Evolutionary conservation across 2,329 filamentous ascomycete species (phyloP).

Genomic region (Diaporthe sp.): DNA sequence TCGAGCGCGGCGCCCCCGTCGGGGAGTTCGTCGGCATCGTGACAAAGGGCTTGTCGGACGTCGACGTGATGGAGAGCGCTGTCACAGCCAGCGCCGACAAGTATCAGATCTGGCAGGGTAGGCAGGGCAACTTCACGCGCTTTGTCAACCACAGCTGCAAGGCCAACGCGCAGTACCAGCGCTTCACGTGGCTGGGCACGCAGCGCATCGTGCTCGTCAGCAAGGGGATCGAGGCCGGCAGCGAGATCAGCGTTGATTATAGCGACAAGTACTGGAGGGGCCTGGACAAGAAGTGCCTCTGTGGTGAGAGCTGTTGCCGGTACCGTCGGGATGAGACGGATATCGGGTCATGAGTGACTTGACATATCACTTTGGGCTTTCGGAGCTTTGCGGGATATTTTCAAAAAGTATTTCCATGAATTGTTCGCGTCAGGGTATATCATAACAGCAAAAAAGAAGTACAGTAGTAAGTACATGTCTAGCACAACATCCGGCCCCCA

Average conservation of each 20-base stretch:
- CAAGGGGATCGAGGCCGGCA: slow-evolving; percentile 65
- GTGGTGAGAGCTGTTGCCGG: slow-evolving; percentile 65
- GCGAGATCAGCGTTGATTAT: slow-evolving; percentile 71
- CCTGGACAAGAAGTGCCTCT: slow-evolving; percentile 68
- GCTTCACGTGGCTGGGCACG: slow-evolving; percentile 69
- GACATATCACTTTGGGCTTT: not conserved
- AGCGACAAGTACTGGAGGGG: slow-evolving; percentile 70
- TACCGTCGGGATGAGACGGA: slow-evolving; percentile 48
- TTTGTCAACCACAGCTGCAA: slow-evolving; percentile 73
- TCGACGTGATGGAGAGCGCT: slow-evolving; percentile 68
- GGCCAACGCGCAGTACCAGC: slow-evolving; percentile 69
- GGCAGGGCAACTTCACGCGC: slow-evolving; percentile 68
- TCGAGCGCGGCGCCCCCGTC: slow-evolving; percentile 66
- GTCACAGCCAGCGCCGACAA: slow-evolving; percentile 46
- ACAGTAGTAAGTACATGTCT: slow-evolving; percentile 20
- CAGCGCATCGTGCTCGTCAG: slow-evolving; percentile 69
- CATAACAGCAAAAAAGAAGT: slow-evolving; percentile 25
- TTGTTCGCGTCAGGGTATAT: slow-evolving; percentile 25
- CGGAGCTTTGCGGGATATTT: not conserved
- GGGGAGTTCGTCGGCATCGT: slow-evolving; percentile 70
- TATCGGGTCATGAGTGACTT: not conserved
- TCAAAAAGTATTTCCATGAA: slow-evolving; percentile 26
- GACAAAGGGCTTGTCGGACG: slow-evolving; percentile 64
- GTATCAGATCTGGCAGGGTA: slow-evolving; percentile 72
- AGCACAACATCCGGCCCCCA: not conserved